Evolutionary conservation across 805 yeast genomes (phyloP), one percentile per base, ranked within the genome.

Genomic region (Groenewaldozyma salmanticensis): DNA sequence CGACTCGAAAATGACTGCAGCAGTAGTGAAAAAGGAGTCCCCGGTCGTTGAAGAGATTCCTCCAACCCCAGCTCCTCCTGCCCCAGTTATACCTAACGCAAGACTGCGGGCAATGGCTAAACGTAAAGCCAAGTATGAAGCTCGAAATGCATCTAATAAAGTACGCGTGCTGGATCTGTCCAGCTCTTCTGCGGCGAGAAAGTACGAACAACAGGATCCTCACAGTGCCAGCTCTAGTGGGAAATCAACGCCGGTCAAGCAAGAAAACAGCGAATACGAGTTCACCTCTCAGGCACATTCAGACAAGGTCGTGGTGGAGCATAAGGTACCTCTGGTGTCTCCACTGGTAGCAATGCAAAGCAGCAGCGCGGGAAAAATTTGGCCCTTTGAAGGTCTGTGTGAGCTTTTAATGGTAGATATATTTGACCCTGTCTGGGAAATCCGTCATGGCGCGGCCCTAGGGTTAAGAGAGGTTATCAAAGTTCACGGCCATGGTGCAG

Each of bases 371-470:
- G 85, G 84, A 4, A 67, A 79, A 31, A 81, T 84, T 0, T 92
- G 97, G 96, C 94, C 86, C 40, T 85, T 88, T 52, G 96, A 88
- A 66, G 95, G 96, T 16, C 79, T 90, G 9, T 87, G 81, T 60
- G 96, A 85, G 56, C 65, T 87, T 18, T 62, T 92, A 31, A 64
- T 86, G 45, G 75, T 75, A 31, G 95, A 87, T 52, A 62, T 92
- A 44, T 85, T 85, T 56, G 79, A 80, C 46, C 94, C 85, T 32
- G 69, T 71, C 33, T 92, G 99, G 99, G 97, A 92, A 63, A 71
- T 80, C 13, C 75, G 99, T 51, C 99, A 92, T 62, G 99, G 98
- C 27, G 87, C 96, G 0, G 83, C 94, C 2, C 70, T 92, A 52
- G 97, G 97, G 0, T 65, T 92, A 31, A 71, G 97, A 56, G 99